Percentiles rank a stretch among this genome's conserved stretches.
Evolutionary conservation across 1,139 yeast species (phyloP).

Genomic region (Sugiyamaella grinbergsii): DNA sequence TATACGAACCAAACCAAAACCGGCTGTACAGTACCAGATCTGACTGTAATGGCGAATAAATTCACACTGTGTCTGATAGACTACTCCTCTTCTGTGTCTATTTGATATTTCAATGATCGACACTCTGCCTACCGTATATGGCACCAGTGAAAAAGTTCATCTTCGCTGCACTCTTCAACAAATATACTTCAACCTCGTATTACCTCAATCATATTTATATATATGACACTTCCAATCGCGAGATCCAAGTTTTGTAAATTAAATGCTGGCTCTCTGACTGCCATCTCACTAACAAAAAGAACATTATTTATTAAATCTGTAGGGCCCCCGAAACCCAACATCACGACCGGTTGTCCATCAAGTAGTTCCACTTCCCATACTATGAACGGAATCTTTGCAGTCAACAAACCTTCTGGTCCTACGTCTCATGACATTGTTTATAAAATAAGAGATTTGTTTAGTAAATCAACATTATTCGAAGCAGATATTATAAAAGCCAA

Average conservation of each 20-base stretch:
- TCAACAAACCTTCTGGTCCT: conserved; percentile 85
- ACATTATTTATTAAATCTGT: not conserved
- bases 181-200: no score
- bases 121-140: not conserved
- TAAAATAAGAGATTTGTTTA: conserved; percentile 63
- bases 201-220: not conserved
- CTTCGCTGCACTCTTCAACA: no score
- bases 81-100: no score
- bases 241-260: not conserved
- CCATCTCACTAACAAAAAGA: not conserved
- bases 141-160: not conserved
- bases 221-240: not conserved
- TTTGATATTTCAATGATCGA: not conserved
- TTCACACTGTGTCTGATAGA: no score
- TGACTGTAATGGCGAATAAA: no score
- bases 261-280: not conserved
- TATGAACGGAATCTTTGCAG: conserved; percentile 77
- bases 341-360: not conserved
- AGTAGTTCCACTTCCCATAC: not conserved
- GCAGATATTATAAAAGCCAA: conserved; percentile 50
- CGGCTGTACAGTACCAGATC: no score
- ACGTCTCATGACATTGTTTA: conserved; percentile 74
- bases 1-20: not conserved
- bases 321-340: not conserved
- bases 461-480: conserved; percentile 60